Conservation (phyloP, 192 early-diverging fungal genomes). For the Entophlyctis luteolus region DNA sequence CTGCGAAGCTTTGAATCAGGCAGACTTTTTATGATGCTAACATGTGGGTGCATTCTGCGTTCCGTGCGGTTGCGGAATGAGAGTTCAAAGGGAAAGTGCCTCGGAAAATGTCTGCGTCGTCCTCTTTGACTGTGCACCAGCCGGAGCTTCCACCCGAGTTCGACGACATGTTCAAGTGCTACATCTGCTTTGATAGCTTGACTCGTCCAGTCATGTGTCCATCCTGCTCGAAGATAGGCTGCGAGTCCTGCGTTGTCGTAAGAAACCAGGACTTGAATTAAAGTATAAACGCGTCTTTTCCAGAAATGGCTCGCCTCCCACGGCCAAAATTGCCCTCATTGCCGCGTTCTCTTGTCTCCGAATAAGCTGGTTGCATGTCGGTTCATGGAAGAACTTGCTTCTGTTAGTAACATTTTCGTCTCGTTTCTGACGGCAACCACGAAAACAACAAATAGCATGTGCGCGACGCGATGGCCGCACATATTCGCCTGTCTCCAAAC, state of each 20-base stretch:
- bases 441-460: constrained; percentile 6
- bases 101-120: no score
- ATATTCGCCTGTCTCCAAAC: constrained; percentile 3
- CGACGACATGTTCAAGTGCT: constrained; percentile 43
- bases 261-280: no score
- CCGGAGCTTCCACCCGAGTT: constrained; percentile 17
- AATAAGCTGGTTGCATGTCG: constrained; percentile 42
- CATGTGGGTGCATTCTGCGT: no score
- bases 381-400: constrained; percentile 46
- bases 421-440: not conserved
- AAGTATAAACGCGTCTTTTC: no score
- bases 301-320: constrained; percentile 47
- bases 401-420: constrained; percentile 8
- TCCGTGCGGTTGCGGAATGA: no score
- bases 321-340: constrained; percentile 44
- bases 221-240: constrained; percentile 44
- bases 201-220: constrained; percentile 44
- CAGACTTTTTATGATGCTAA: no score
- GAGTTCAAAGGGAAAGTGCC: no score
- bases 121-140: no score
- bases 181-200: constrained; percentile 48
- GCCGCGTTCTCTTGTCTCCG: constrained; percentile 26
- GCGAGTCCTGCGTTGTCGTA: constrained; percentile 44
- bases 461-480: constrained; percentile 3
- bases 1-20: no score